A percentile compares a stretch with the other conserved stretches of the same genome.
These are phyloP conservation scores for Jatropha podagrica DNA, from an alignment of 441 rosid genomes.

Conservation along the genomic window DNA sequence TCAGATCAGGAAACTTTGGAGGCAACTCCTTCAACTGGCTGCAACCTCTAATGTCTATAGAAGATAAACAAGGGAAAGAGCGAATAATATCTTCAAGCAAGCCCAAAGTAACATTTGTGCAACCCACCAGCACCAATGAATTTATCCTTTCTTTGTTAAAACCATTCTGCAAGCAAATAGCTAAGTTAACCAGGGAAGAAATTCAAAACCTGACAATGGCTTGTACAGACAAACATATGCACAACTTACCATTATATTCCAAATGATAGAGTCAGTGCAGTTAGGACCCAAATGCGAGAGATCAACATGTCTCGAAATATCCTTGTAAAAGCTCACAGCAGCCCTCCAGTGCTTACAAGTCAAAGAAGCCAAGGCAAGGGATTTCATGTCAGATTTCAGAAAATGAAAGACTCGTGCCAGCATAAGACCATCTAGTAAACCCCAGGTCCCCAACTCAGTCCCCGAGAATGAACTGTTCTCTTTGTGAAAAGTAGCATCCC, in stretches of 20 bases:
- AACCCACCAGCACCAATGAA: constrained; percentile 76
- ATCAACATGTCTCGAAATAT: constrained; percentile 73
- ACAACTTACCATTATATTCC: constrained; percentile 70
- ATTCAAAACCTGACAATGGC: neutral
- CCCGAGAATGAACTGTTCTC: constrained; percentile 45
- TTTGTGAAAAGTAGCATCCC: constrained; percentile 52
- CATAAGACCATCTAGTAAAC: constrained; percentile 72
- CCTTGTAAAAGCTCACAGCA: constrained; percentile 75
- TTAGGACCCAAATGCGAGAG: constrained; percentile 72
- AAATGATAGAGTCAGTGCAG: constrained; percentile 65
- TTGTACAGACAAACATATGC: constrained; percentile 7
- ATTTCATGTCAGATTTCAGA: constrained; percentile 73
- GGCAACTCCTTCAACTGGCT: constrained; percentile 72
- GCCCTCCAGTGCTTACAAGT: constrained; percentile 97
- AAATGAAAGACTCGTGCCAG: constrained; percentile 88
- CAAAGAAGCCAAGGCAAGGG: constrained; percentile 79
- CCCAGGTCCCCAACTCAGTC: constrained; percentile 63
- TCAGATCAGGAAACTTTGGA: constrained; percentile 51
- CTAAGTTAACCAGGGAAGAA: constrained; percentile 27
- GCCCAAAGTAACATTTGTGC: constrained; percentile 68
- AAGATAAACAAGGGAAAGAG: constrained; percentile 61
- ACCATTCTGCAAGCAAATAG: constrained; percentile 64
- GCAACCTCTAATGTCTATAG: constrained; percentile 88
- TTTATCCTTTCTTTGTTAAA: constrained; percentile 73
- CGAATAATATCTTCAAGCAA: constrained; percentile 70